Evolutionary conservation across 1,284 basidiomycete species (phyloP), one percentile per base, ranked within the genome.

Genomic region (Anthracocystis panici-leucophaei): DNA sequence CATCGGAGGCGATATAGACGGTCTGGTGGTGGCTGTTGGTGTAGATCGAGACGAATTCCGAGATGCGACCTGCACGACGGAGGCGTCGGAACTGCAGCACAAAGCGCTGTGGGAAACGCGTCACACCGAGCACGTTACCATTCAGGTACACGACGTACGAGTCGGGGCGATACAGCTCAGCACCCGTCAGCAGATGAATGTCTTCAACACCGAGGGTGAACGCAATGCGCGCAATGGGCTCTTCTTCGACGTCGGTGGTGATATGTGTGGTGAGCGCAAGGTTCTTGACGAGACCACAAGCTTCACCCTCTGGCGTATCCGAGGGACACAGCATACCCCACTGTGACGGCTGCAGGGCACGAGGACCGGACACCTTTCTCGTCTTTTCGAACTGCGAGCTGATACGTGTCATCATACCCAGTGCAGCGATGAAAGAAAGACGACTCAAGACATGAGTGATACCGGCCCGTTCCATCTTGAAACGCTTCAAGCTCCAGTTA

Each of bases 331-430:
- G 88, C 89, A 99, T 95, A 46, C 97, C 97, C 97, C 97, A 99
- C 87, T 99, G 97, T 88, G 92, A 94, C 11, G 97, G 95, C 85
- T 99, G 97, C 70, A 99, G 87, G 14, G 97, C 96, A 84, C 97
- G 91, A 27, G 97, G 97, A 52, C 97, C 97, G 71, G 94, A 97
- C 62, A 99, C 97, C 86, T 99, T 99, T 60, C 97, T 89, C 16
- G 97, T 99, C 89, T 99, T 99, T 86, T 99, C 97, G 84, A 99
- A 99, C 87, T 99, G 97, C 27, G 94, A 96, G 20, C 93, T 93
- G 76, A 99, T 99, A 50, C 97, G 91, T 10, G 97, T 99, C 97
- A 99, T 99, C 97, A 99, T 99, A 38, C 97, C 97, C 21, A 99
- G 89, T 1, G 97, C 97, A 61, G 95, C 93, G 84, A 99, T 98